Evolutionary conservation across 1,139 yeast genomes (phyloP), one percentile per base, ranked within the genome.

Genomic region (Saccharomyces hybrid): DNA sequence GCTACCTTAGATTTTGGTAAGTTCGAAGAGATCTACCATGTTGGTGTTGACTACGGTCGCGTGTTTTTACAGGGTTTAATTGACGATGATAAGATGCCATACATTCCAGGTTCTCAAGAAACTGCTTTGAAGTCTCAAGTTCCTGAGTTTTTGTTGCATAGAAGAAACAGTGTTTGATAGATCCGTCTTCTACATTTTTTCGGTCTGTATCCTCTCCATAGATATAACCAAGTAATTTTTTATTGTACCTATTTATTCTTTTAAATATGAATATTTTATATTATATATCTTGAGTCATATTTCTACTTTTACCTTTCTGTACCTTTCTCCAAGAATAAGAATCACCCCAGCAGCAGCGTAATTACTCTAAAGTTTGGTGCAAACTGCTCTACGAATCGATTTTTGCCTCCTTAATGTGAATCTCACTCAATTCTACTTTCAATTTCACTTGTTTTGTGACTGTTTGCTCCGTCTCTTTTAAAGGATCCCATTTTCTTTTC

Each of bases 1-100:
- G 97, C 95, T 0, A 93, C 98, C 0, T 76, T 93, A 54, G 99
- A 93, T 65, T 93, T 93, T 71, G 90, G 85, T 14, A 89, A 88
- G 67, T 93, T 91, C 67, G 96, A 89, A 62, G 96, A 90, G 66
- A 90, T 93, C 50, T 87, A 85, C 62, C 76, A 81, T 32, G 90
- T 88, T 11, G 99, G 99, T 1, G 76, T 82, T n/a, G 78, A 79
- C 1, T 93, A 88, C 66, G 96, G 93, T 0, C 82, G 81, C 54
- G 73, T 73, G 50, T 74, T 79, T 31, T 71, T 93, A 51, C 76
- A 77, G 13, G 76, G 78, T 34, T 74, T 88, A 75, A 78, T 78
- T 51, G 70, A 72, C 6, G 71, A 76, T 3, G 82, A 83, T 6
- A 75, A 77, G 58, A 67, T 90, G 61, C 88, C 93, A 3, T 66